Evolutionary conservation across 768 basidiomycete species (phyloP).

Genomic region (Lepiota subincarnata): DNA sequence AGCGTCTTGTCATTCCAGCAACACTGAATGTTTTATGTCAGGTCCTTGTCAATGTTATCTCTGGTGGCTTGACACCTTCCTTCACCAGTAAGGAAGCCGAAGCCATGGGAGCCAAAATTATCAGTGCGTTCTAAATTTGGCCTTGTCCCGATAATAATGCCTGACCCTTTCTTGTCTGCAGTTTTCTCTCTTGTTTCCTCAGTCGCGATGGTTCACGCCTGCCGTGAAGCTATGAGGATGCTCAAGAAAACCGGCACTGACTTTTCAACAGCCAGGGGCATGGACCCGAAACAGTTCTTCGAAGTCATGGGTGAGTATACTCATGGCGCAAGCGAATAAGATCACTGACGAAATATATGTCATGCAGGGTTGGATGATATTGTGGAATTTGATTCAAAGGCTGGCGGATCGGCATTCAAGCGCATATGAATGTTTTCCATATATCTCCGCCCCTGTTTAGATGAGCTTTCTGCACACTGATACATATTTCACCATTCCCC

Average conservation of each 20-base stretch:
- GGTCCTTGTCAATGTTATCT: conserved; percentile 78
- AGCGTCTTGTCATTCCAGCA: background rate
- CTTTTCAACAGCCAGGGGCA: conserved; percentile 51
- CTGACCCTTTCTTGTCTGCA: conserved; percentile 19
- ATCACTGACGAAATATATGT: background rate
- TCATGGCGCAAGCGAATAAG: background rate
- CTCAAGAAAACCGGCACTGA: conserved; percentile 78
- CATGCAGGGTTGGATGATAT: conserved; percentile 13
- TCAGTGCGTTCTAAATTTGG: conserved; percentile 47
- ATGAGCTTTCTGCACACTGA: too few relatives aligned
- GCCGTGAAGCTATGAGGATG: conserved; percentile 71
- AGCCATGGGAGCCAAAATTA: conserved; percentile 67
- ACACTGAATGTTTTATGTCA: conserved; percentile 14
- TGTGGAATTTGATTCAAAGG: conserved; percentile 15
- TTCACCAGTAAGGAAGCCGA: conserved; percentile 71
- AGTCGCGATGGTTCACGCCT: conserved; percentile 73
- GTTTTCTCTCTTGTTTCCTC: conserved; percentile 76
- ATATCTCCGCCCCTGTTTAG: background rate
- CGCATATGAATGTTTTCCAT: conserved; percentile 3
- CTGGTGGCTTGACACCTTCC: conserved; percentile 71
- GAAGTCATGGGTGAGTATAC: conserved; percentile 58
- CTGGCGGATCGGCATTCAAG: conserved; percentile 15
- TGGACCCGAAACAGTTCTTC: conserved; percentile 78
- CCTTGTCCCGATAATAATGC: background rate
- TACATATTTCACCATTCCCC: background rate